Evolutionary conservation across 1,284 basidiomycete species (phyloP).

Genomic region (Xanthoconium separans): DNA sequence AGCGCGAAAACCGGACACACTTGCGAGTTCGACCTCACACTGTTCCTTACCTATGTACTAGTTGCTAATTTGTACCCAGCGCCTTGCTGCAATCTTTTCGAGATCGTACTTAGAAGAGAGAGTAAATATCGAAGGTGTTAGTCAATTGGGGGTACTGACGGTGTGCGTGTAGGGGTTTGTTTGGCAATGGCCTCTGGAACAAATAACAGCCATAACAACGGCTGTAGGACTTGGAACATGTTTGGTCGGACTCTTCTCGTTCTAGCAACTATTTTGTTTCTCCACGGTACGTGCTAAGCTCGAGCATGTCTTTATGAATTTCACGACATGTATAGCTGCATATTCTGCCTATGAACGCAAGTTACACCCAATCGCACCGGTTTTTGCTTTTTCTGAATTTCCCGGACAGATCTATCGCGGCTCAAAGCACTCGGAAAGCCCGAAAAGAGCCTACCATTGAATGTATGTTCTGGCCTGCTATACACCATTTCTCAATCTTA

Average conservation of each 20-base stretch:
- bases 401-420: conserved; percentile 60
- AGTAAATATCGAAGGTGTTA: not conserved
- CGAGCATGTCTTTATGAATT: not conserved
- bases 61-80: not conserved
- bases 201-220: conserved; percentile 8
- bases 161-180: conserved; percentile 1
- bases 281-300: conserved; percentile 45
- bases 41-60: not conserved
- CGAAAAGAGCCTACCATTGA: conserved; percentile 60
- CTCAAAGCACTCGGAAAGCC: conserved; percentile 71
- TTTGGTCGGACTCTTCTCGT: conserved; percentile 44
- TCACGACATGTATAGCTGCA: conserved; percentile 43
- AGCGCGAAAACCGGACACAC: not conserved
- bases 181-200: conserved; percentile 17
- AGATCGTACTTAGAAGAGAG: not conserved
- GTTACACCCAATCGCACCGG: conserved; percentile 23
- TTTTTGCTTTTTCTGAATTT: conserved; percentile 3
- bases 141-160: not conserved
- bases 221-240: conserved; percentile 33
- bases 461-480: conserved; percentile 42
- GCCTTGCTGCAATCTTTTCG: not conserved
- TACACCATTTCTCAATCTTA: not conserved
- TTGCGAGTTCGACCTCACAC: too few relatives aligned
- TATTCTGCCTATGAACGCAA: conserved; percentile 65
- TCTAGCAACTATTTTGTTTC: conserved; percentile 43